Percentiles rank a stretch among this genome's conserved stretches.
phyloP scores from a whole-genome alignment of 2,329 filamentous ascomycete species.

The Aureobasidium sp. region DNA sequence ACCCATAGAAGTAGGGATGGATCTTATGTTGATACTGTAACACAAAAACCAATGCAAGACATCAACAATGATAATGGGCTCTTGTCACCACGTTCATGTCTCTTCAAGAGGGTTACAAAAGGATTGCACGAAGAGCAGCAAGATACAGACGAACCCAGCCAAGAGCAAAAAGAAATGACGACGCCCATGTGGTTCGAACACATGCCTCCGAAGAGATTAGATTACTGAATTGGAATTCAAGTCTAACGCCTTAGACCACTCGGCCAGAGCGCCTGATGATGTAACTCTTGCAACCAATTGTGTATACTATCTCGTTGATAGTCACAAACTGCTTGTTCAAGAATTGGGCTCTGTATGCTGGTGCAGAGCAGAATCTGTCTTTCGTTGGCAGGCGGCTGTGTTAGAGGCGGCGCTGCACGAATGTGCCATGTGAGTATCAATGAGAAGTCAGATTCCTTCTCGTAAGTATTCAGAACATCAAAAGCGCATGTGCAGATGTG shows the following conservation, averaged over 20 bases:
- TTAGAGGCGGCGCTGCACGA: too few relatives aligned
- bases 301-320: too few relatives aligned
- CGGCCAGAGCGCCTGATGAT: constrained; percentile 14
- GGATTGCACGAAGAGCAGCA: neutral
- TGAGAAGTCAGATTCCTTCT: too few relatives aligned
- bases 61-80: neutral
- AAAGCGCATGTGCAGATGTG: too few relatives aligned
- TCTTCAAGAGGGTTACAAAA: neutral
- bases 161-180: constrained; percentile 8
- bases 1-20: neutral
- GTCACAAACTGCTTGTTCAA: too few relatives aligned
- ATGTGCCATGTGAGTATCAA: too few relatives aligned
- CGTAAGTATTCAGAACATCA: too few relatives aligned
- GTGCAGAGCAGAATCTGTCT: too few relatives aligned
- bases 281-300: too few relatives aligned
- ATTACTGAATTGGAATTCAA: constrained; percentile 15
- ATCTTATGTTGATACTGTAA: neutral
- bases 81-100: neutral
- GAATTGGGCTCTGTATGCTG: too few relatives aligned
- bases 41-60: neutral
- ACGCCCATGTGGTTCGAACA: constrained; percentile 17
- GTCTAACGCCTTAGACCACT: constrained; percentile 19
- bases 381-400: too few relatives aligned
- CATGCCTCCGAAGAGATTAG: constrained; percentile 16
- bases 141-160: neutral